A percentile compares a stretch with the other conserved stretches of the same genome.
These are phyloP conservation scores for Teratosphaeria epicoccoides DNA, from an alignment of 2,329 filamentous ascomycete genomes.

Conservation along the genomic window DNA sequence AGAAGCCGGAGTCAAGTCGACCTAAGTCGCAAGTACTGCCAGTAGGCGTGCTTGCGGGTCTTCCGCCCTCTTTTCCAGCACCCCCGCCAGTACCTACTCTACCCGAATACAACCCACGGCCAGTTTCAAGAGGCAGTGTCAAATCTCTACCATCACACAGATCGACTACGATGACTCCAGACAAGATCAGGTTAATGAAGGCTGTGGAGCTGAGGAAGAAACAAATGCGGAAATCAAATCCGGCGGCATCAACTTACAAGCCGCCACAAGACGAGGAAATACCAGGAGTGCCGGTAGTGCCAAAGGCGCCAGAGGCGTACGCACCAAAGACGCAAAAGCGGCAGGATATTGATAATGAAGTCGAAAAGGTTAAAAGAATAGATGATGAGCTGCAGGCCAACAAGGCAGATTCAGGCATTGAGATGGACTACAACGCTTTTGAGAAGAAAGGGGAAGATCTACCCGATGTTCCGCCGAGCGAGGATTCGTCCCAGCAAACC, in stretches of 20 bases:
- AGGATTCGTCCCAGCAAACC: neutral
- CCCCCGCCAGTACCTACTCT: slow-evolving; percentile 28
- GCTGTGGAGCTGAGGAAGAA: slow-evolving; percentile 83
- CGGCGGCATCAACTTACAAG: slow-evolving; percentile 2
- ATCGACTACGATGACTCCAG: slow-evolving; percentile 55
- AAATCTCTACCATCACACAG: slow-evolving; percentile 36
- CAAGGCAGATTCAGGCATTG: slow-evolving; percentile 47
- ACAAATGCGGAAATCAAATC: slow-evolving; percentile 44
- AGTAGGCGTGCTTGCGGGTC: neutral
- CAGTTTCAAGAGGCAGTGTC: slow-evolving; percentile 25
- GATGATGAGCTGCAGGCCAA: slow-evolving; percentile 17
- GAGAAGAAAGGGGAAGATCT: slow-evolving; percentile 1
- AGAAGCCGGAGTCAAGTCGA: slow-evolving; percentile 23
- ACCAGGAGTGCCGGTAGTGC: slow-evolving; percentile 11
- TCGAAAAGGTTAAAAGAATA: slow-evolving; percentile 1
- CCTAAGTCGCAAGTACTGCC: slow-evolving; percentile 9
- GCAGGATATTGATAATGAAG: slow-evolving; percentile 12
- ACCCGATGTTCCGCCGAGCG: neutral
- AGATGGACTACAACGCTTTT: slow-evolving; percentile 33
- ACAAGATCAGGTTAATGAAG: slow-evolving; percentile 89
- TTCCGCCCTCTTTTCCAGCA: slow-evolving; percentile 6
- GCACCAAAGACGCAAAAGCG: neutral
- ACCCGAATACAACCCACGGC: slow-evolving; percentile 23
- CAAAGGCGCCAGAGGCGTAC: slow-evolving; percentile 6
- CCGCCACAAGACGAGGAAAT: slow-evolving; percentile 8